A percentile compares a stretch with the other conserved stretches of the same genome.
phyloP scores from a whole-genome alignment of 2,329 filamentous ascomycete species.

The Botrytis squamosa region DNA sequence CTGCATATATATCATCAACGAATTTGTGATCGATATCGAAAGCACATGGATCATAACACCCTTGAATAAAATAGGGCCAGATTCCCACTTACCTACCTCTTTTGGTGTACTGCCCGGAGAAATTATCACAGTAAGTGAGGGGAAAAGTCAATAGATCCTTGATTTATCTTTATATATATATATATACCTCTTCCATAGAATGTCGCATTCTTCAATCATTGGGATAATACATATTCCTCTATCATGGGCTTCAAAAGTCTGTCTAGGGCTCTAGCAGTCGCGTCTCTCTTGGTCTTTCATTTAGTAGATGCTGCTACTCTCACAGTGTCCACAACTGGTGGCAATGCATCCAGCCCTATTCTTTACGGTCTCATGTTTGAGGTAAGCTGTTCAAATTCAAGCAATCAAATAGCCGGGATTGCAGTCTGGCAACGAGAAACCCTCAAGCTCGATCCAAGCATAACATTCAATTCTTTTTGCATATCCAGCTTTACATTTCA shows the following conservation, averaged over 20 bases:
- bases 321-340: conserved; percentile 25
- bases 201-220: neutral
- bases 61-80: no score
- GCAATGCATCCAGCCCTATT: conserved; percentile 28
- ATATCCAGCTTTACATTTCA: neutral
- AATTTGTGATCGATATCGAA: neutral
- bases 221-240: neutral
- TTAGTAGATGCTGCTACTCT: conserved; percentile 16
- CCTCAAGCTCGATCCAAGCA: neutral
- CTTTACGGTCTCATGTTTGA: conserved; percentile 29
- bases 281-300: neutral
- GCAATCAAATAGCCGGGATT: neutral
- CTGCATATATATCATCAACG: neutral
- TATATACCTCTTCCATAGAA: neutral
- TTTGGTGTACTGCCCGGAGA: neutral
- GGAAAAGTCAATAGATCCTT: no score
- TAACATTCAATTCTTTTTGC: neutral
- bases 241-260: conserved; percentile 9
- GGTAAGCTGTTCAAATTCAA: conserved; percentile 10
- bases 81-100: neutral
- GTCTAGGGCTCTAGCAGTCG: neutral
- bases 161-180: neutral
- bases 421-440: neutral
- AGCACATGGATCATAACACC: neutral
- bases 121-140: neutral